Conservation (phyloP, 805 yeast species). For the Candida methanosorbosa region DNA sequence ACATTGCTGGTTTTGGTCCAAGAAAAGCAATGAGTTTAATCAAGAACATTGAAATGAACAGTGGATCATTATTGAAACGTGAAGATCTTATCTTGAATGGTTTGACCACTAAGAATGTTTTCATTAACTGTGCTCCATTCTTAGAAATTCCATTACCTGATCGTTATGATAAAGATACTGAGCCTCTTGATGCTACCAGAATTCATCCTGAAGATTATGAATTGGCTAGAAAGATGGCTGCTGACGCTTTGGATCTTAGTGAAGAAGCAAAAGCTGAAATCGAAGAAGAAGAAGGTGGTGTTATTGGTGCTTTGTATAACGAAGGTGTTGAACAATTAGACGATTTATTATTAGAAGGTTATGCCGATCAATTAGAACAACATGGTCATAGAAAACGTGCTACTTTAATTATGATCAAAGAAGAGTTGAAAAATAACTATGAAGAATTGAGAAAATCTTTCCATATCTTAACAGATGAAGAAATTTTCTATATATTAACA, state of each 20-base stretch:
- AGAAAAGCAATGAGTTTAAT: constrained; percentile 86
- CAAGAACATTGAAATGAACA: constrained; percentile 64
- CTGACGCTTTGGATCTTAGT: constrained; percentile 92
- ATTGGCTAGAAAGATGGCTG: constrained; percentile 93
- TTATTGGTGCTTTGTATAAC: constrained; percentile 61
- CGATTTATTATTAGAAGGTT: constrained; percentile 82
- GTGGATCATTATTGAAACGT: constrained; percentile 57
- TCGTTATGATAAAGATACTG: constrained; percentile 53
- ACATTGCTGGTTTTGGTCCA: constrained; percentile 88
- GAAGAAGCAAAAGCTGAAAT: constrained; percentile 76
- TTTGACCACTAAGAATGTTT: constrained; percentile 70
- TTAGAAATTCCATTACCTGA: constrained; percentile 63
- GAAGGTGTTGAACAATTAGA: constrained; percentile 72
- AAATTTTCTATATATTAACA: constrained; percentile 81
- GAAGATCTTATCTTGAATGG: constrained; percentile 79
- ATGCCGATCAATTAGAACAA: constrained; percentile 82
- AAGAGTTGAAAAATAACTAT: constrained; percentile 80
- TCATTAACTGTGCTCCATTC: constrained; percentile 89
- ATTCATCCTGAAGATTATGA: constrained; percentile 98
- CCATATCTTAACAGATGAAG: constrained; percentile 54
- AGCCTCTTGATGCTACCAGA: constrained; percentile 86
- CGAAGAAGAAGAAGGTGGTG: constrained; percentile 75
- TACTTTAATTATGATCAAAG: constrained; percentile 75
- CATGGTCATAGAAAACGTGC: constrained; percentile 69
- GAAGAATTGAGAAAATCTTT: constrained; percentile 76